Evolutionary conservation across 2,329 filamentous ascomycete species (phyloP).

Genomic region (Ophiostoma quercus): DNA sequence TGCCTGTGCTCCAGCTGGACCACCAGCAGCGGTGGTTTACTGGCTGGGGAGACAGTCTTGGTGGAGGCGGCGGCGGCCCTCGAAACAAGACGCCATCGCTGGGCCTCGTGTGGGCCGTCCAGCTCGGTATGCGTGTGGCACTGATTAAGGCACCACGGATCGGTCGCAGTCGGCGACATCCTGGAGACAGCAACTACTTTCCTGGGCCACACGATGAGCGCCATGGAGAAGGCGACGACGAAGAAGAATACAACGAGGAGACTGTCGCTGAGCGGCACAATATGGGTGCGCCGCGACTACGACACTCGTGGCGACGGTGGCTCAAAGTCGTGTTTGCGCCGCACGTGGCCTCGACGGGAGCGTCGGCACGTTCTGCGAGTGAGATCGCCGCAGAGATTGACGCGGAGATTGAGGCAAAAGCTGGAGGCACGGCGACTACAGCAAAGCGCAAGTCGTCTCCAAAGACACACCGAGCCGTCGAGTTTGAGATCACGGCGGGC

Average conservation of each 20-base stretch:
- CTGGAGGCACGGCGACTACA: neutral
- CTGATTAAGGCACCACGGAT: constrained; percentile 62
- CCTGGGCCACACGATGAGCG: constrained; percentile 32
- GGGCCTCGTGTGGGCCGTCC: constrained; percentile 85
- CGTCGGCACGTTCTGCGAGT: neutral
- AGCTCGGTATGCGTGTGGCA: constrained; percentile 76
- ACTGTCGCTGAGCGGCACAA: constrained; percentile 39
- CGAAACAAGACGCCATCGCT: constrained; percentile 76
- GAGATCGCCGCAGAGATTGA: neutral
- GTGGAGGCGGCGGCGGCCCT: constrained; percentile 32
- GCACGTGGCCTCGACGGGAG: constrained; percentile 56
- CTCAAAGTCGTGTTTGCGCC: constrained; percentile 88
- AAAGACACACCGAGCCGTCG: constrained; percentile 45
- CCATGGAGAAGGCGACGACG: constrained; percentile 19
- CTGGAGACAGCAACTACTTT: constrained; percentile 34
- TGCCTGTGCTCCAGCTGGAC: constrained; percentile 63
- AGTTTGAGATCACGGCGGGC: constrained; percentile 69
- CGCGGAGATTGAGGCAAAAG: neutral
- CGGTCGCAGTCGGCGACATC: constrained; percentile 33
- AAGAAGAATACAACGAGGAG: constrained; percentile 28
- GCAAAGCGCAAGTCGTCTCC: constrained; percentile 4
- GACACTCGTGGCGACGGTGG: constrained; percentile 58
- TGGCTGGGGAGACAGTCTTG: constrained; percentile 78
- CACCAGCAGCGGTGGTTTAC: constrained; percentile 95
- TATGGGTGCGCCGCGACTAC: constrained; percentile 29